Evolutionary conservation across 345 rosid species (phyloP).

Genomic region (Gossypium australe): DNA sequence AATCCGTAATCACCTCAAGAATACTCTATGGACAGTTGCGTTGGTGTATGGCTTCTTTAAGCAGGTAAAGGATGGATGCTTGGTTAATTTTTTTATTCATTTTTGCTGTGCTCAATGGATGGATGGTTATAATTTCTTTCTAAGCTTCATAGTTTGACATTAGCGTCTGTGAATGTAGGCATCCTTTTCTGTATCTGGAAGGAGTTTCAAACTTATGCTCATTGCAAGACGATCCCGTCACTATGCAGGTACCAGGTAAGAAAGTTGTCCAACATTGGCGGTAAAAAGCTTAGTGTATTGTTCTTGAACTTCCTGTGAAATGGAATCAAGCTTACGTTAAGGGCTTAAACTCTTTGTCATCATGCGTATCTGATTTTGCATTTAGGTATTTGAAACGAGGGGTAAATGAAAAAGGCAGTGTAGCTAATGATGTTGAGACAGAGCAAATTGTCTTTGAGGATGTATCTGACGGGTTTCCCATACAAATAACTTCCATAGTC

Average conservation of each 20-base stretch:
- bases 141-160: constrained; percentile 12
- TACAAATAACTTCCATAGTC: constrained; percentile 81
- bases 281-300: background rate
- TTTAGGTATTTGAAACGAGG: constrained; percentile 96
- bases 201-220: constrained; percentile 69
- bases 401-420: constrained; percentile 88
- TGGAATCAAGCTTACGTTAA: constrained; percentile 1
- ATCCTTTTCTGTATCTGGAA: constrained; percentile 64
- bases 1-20: constrained; percentile 79
- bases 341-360: background rate
- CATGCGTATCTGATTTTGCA: constrained; percentile 10
- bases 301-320: background rate
- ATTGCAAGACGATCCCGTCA: constrained; percentile 97
- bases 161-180: constrained; percentile 43
- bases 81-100: background rate
- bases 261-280: background rate
- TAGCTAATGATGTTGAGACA: constrained; percentile 98
- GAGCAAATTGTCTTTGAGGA: constrained; percentile 93
- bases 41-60: constrained; percentile 94
- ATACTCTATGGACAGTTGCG: constrained; percentile 94
- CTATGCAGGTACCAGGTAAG: constrained; percentile 96
- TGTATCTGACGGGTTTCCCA: constrained; percentile 60
- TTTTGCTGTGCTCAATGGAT: background rate
- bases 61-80: constrained; percentile 58
- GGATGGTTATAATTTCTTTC: background rate